These are phyloP conservation scores for Backusella morwellensis DNA, from an alignment of 192 early-diverging fungal genomes.

Conservation along the genomic window DNA sequence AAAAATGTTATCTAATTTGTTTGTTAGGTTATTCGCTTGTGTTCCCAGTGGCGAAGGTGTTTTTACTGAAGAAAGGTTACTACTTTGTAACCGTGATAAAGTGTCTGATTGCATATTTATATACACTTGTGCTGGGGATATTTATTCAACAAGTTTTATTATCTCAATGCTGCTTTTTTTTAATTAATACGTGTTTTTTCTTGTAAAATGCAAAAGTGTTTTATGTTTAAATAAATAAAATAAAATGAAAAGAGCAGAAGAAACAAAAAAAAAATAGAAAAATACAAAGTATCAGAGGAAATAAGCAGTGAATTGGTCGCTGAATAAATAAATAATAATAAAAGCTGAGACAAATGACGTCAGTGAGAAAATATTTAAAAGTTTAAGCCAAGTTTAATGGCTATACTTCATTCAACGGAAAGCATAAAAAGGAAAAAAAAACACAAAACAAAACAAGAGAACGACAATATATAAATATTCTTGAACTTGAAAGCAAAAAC, in stretches of 20 bases:
- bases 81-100: slow-evolving; percentile 6
- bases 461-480: background rate
- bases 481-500: background rate
- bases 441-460: too few species aligned
- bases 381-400: background rate
- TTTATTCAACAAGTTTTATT: background rate
- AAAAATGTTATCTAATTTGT: slow-evolving; percentile 11
- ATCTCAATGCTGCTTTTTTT: background rate
- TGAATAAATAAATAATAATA: background rate
- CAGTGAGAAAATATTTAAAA: background rate
- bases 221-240: background rate
- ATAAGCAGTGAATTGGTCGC: background rate
- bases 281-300: background rate
- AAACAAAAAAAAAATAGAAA: background rate
- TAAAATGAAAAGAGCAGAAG: background rate
- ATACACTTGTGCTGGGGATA: background rate
- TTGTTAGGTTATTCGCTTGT: background rate
- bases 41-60: slow-evolving; percentile 13
- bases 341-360: background rate
- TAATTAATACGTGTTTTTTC: background rate
- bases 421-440: background rate
- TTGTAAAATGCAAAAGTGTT: background rate
- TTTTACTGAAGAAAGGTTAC: background rate
- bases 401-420: background rate
- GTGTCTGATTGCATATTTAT: slow-evolving; percentile 6